Evolutionary conservation across 305 asterid genomes (phyloP).

Genomic region (Fraxinus floribunda): DNA sequence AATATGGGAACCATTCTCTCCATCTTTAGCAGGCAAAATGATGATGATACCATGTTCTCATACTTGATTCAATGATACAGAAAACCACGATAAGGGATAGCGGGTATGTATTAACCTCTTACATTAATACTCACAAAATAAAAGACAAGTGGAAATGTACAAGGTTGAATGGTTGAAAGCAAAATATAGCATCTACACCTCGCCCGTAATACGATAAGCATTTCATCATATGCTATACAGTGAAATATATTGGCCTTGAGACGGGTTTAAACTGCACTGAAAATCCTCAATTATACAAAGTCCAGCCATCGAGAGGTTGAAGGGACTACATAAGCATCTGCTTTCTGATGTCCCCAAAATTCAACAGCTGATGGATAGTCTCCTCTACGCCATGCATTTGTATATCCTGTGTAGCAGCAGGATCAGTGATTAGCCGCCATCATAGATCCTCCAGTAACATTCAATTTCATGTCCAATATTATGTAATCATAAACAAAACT

Average conservation of each 20-base stretch:
- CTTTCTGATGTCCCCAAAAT: slow-evolving; percentile 9
- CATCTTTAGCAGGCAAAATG: background rate
- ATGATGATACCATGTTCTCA: background rate
- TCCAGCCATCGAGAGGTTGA: slow-evolving; percentile 18
- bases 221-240: background rate
- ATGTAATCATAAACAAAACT: background rate
- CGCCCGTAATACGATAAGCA: background rate
- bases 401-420: background rate
- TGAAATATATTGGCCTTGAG: slow-evolving; percentile 17
- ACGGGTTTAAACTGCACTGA: slow-evolving; percentile 26
- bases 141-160: background rate
- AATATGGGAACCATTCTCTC: background rate
- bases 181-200: slow-evolving; percentile 1
- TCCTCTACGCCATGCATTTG: slow-evolving; percentile 12
- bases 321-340: slow-evolving; percentile 1
- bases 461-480: background rate
- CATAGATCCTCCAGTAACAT: background rate
- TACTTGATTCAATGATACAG: background rate
- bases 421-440: background rate
- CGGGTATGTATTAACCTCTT: background rate
- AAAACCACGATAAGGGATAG: background rate
- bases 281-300: slow-evolving; percentile 18
- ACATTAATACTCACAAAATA: background rate
- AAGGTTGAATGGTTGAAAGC: background rate
- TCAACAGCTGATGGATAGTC: slow-evolving; percentile 20